A percentile compares a stretch with the other conserved stretches of the same genome.
Conservation (phyloP, 345 rosid species). For the Euphorbia peplus region DNA sequence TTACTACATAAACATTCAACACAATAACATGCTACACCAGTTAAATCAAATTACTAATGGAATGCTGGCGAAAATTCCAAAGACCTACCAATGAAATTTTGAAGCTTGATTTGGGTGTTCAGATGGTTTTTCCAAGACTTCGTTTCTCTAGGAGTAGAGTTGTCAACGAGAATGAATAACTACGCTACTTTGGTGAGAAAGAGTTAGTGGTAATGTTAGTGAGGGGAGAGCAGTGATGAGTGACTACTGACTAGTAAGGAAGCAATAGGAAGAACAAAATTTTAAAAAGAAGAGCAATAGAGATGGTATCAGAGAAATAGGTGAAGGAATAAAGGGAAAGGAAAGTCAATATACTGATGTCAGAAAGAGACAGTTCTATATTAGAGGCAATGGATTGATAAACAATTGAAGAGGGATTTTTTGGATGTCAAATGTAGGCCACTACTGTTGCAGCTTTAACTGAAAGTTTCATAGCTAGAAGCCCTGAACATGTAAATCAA, state of each 20-base stretch:
- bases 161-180: neutral
- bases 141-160: neutral
- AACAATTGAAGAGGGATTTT: neutral
- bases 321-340: neutral
- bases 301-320: neutral
- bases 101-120: neutral
- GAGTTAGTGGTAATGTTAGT: neutral
- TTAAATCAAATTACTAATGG: neutral
- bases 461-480: neutral
- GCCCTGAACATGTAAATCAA: neutral
- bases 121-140: neutral
- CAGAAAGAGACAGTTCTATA: neutral
- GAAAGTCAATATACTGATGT: neutral
- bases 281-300: neutral
- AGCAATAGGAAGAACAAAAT: neutral
- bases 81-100: neutral
- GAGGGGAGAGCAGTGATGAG: neutral
- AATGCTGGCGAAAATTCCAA: neutral
- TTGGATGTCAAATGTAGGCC: neutral
- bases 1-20: too few relatives aligned
- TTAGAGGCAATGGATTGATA: neutral
- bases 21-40: neutral
- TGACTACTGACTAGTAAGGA: neutral
- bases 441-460: neutral
- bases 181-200: neutral